Evolutionary conservation across 441 rosid genomes (phyloP), one percentile per base, ranked within the genome.

Genomic region (Omphalea diandra): DNA sequence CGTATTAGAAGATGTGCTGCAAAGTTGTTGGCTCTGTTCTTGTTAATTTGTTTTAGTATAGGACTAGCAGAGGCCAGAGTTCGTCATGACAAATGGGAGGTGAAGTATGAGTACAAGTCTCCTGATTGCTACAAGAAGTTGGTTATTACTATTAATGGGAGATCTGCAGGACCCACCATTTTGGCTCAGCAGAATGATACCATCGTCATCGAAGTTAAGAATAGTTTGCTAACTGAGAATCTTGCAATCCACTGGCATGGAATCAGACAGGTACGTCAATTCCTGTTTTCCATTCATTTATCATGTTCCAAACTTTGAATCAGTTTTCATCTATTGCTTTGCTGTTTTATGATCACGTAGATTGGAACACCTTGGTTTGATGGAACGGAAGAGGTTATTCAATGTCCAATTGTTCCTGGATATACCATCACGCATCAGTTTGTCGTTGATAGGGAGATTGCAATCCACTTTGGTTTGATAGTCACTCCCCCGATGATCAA

Each of bases 161-260:
- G 63, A 49, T 75, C 82, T 24, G 97, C 95, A 5, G 97, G 98
- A 14, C 93, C 91, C 0, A 66, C 89, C 3, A 88, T 88, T 47
- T 6, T 68, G 15, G 97, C 93, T 3, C 81, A 81, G 68, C 87
- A 87, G 58, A 82, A 86, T 38, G 97, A 92, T 65, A 84, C 87
- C 4, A 43, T 90, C 20, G 26, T 92, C 26, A 89, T 90, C 11
- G 87, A 90, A 66, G 85, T 92, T 35, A 87, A 73, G 58, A 90
- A 92, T 73, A 83, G 77, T 40, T 73, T 92, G 75, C 20, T 76
- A 14, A 88, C 91, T 0, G 94, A 88, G 80, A 90, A 87, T 38
- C 57, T 80, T 3, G 88, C 93, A 0, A 84, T 92, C 35, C 96
- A 92, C 56, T 92, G 98, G 98, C 98, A 92, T 61, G 98, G 98